phyloP scores from a whole-genome alignment of 345 rosid genomes.

The Diplotaxis tenuifolia region DNA sequence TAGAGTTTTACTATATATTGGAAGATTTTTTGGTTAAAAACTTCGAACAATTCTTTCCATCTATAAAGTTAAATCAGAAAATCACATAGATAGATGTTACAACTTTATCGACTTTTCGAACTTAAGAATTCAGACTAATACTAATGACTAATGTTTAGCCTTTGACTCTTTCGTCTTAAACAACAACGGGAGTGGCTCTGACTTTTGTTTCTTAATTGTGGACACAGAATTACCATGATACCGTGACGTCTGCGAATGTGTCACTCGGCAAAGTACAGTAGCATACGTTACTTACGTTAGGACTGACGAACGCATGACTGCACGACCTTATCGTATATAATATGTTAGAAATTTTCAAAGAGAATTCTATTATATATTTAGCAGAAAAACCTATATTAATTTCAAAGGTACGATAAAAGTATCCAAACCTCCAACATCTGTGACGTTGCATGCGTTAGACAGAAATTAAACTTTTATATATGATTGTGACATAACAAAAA shows the following conservation, averaged over 20 bases:
- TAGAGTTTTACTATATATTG: too few relatives aligned
- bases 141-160: background rate
- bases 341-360: slow-evolving; percentile 11
- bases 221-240: too few relatives aligned
- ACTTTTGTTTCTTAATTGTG: background rate
- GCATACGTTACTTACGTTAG: background rate
- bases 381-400: background rate
- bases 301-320: slow-evolving; percentile 1
- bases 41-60: too few relatives aligned
- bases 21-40: too few relatives aligned
- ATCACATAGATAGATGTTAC: too few relatives aligned
- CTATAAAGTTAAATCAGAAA: too few relatives aligned
- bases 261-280: slow-evolving; percentile 26
- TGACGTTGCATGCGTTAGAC: background rate
- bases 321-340: background rate
- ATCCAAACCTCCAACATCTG: background rate
- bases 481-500: background rate
- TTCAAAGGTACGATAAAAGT: background rate
- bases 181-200: background rate
- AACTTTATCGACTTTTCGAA: too few relatives aligned
- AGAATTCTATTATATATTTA: background rate
- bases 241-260: background rate
- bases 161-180: background rate
- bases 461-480: background rate
- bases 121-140: background rate